Evolutionary conservation across 78 protist species (phyloP).

Genomic region (Dictyostelium citrinum): DNA sequence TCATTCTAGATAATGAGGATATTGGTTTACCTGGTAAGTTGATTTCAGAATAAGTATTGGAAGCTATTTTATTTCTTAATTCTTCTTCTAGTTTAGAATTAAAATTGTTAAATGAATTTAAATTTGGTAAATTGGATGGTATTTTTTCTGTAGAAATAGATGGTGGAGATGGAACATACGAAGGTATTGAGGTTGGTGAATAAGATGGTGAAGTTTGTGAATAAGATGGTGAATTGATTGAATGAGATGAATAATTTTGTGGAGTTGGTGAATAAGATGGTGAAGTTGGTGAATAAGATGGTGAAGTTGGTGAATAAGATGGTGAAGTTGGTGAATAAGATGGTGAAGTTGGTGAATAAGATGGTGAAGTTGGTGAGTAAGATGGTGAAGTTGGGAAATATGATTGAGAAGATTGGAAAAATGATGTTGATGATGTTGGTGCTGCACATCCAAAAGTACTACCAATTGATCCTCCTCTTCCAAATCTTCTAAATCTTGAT

Average conservation of each 20-base stretch:
- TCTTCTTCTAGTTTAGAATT: no score
- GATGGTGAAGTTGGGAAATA: conserved; percentile 7
- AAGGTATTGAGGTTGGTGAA: not conserved
- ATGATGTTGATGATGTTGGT: not conserved
- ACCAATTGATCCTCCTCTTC: not conserved
- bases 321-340: not conserved
- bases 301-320: not conserved
- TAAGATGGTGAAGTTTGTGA: no score
- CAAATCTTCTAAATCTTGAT: not conserved
- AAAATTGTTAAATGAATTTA: no score
- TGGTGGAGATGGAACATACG: not conserved
- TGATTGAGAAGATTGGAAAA: no score
- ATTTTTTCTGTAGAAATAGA: not conserved
- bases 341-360: conserved; percentile 30
- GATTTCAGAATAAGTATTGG: no score
- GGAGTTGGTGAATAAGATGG: not conserved
- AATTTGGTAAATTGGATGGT: no score
- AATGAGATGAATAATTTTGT: not conserved
- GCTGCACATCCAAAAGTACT: not conserved
- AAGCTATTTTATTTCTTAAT: no score
- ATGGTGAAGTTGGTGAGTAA: not conserved
- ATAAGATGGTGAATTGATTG: no score
- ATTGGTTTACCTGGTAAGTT: no score
- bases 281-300: conserved; percentile 4
- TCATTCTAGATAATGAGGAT: no score